phyloP scores from a whole-genome alignment of 768 basidiomycete genomes.

The Suillus lakei region DNA sequence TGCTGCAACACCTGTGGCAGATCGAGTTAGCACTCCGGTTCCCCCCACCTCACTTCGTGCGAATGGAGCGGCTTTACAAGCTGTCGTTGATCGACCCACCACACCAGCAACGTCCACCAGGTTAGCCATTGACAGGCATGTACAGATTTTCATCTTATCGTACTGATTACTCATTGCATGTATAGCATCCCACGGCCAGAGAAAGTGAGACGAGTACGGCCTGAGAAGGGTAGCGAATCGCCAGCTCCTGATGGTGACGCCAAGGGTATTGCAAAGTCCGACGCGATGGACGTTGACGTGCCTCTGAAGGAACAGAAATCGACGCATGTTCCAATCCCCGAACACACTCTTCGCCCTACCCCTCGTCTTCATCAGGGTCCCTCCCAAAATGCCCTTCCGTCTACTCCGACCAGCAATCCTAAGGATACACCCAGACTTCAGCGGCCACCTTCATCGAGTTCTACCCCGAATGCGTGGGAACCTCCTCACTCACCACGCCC shows the following conservation, averaged over 20 bases:
- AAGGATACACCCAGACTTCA: constrained; percentile 26
- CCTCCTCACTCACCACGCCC: constrained; percentile 45
- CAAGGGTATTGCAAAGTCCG: constrained; percentile 25
- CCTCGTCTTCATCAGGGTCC: constrained; percentile 23
- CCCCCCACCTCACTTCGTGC: constrained; percentile 62
- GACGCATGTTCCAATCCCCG: background rate
- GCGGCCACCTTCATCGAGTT: constrained; percentile 16
- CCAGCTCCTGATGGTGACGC: constrained; percentile 38
- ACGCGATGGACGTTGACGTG: constrained; percentile 43
- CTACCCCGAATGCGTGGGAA: constrained; percentile 36
- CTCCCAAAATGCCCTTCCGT: constrained; percentile 19
- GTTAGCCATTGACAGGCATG: constrained; percentile 69
- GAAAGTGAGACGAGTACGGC: constrained; percentile 66
- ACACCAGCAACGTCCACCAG: constrained; percentile 49
- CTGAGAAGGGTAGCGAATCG: constrained; percentile 42
- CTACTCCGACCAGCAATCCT: constrained; percentile 16
- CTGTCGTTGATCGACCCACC: constrained; percentile 34
- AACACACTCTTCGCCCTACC: constrained; percentile 13
- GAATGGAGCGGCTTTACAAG: constrained; percentile 29
- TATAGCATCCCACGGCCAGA: constrained; percentile 77
- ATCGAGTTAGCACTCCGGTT: constrained; percentile 42
- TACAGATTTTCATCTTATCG: background rate
- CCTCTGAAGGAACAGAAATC: constrained; percentile 30
- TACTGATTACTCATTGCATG: constrained; percentile 15
- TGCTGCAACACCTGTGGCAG: constrained; percentile 32